A percentile compares a stretch with the other conserved stretches of the same genome.
Evolutionary conservation across 2,329 filamentous ascomycete species (phyloP).

Genomic region (Diplodia scrobiculata): DNA sequence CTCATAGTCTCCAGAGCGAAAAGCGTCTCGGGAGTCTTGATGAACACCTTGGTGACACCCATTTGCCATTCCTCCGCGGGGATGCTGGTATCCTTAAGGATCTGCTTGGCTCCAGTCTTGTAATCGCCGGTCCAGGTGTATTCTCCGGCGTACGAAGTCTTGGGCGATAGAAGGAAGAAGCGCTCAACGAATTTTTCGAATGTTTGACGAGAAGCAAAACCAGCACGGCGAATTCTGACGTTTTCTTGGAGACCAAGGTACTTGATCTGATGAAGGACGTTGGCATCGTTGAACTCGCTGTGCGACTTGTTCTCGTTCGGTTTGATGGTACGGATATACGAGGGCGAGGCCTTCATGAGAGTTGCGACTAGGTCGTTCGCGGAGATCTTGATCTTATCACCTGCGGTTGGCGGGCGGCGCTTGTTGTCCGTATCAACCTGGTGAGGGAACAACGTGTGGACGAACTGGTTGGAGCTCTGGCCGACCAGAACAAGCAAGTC

Average conservation of each 20-base stretch:
- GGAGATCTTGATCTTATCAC: constrained; percentile 92
- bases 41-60: constrained; percentile 94
- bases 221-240: constrained; percentile 92
- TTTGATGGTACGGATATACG: constrained; percentile 98
- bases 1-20: constrained; percentile 98
- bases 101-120: constrained; percentile 84
- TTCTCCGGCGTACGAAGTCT: constrained; percentile 93
- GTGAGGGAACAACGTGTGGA: constrained; percentile 86
- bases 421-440: constrained; percentile 95
- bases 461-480: constrained; percentile 78
- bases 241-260: constrained; percentile 99
- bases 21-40: constrained; percentile 95
- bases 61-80: constrained; percentile 95
- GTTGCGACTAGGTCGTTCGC: constrained; percentile 94
- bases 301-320: constrained; percentile 99
- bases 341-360: constrained; percentile 94
- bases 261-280: constrained; percentile 97
- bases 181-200: constrained; percentile 98
- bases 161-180: constrained; percentile 91
- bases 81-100: constrained; percentile 94
- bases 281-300: constrained; percentile 84
- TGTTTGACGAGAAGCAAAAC: constrained; percentile 93
- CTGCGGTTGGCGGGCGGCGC: constrained; percentile 87
- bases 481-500: constrained; percentile 86
- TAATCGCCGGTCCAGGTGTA: constrained; percentile 93